Percentiles rank a stretch among this genome's conserved stretches.
Evolutionary conservation across 2,329 filamentous ascomycete species (phyloP).

Genomic region (Epichloe coenophiala): DNA sequence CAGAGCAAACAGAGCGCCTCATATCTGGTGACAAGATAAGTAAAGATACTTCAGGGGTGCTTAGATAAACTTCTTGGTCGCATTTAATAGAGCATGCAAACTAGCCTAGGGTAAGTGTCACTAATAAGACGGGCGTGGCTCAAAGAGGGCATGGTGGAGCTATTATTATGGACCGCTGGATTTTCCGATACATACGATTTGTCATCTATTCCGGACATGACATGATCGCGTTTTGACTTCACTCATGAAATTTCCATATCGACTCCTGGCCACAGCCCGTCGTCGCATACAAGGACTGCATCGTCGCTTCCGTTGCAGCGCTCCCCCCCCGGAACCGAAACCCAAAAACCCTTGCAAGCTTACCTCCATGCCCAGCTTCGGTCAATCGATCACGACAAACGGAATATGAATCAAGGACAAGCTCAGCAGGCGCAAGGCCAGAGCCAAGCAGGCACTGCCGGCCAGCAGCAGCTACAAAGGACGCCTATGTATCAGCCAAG

Average conservation of each 20-base stretch:
- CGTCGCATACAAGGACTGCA: background rate
- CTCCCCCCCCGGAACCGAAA: background rate
- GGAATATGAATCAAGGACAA: constrained; percentile 15
- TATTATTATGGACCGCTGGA: too few species aligned
- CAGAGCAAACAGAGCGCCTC: too few species aligned
- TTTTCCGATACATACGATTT: too few species aligned
- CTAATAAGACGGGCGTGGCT: too few species aligned
- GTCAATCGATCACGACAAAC: background rate
- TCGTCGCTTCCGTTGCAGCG: background rate
- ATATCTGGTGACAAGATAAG: too few species aligned
- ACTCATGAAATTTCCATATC: background rate
- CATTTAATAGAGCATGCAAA: too few species aligned
- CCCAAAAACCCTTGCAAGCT: background rate
- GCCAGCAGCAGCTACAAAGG: constrained; percentile 12
- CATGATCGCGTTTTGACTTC: background rate
- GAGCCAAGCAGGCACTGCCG: constrained; percentile 12
- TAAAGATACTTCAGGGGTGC: too few species aligned
- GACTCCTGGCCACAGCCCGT: background rate
- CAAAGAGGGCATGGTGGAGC: too few species aligned
- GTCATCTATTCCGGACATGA: background rate
- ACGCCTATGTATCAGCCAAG: constrained; percentile 35
- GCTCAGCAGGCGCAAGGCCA: constrained; percentile 10
- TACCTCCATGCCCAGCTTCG: background rate
- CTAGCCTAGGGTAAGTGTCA: too few species aligned
- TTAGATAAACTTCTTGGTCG: too few species aligned